Conservation (phyloP, 768 basidiomycete genomes). For the Favolaschia claudopus region DNA sequence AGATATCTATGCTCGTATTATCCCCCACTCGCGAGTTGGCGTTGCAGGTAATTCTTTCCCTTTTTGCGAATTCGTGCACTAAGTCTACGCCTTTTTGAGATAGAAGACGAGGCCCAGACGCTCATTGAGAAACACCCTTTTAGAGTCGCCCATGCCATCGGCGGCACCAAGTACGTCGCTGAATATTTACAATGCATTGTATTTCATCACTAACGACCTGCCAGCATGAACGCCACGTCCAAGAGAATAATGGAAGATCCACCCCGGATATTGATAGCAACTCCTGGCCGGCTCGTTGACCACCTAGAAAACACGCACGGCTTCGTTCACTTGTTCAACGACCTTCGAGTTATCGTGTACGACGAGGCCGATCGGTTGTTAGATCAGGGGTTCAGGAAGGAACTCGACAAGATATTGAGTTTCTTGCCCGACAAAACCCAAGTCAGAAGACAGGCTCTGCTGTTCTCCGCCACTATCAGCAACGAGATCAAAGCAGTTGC, state of each 20-base stretch:
- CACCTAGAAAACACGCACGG: constrained; percentile 59
- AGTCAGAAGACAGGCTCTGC: constrained; percentile 68
- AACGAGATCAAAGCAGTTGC: constrained; percentile 65
- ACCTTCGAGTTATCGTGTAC: constrained; percentile 59
- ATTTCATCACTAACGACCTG: not conserved
- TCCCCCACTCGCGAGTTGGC: constrained; percentile 81
- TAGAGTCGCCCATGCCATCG: constrained; percentile 58
- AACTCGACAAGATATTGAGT: constrained; percentile 68
- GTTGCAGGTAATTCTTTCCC: constrained; percentile 64
- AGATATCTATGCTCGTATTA: constrained; percentile 67
- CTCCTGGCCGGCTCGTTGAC: constrained; percentile 79
- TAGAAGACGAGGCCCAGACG: constrained; percentile 67
- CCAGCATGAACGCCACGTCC: constrained; percentile 23
- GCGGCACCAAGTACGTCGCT: constrained; percentile 60
- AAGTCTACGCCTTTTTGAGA: constrained; percentile 45
- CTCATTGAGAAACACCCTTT: constrained; percentile 50
- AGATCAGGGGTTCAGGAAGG: constrained; percentile 75
- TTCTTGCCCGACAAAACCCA: constrained; percentile 50
- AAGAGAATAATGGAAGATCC: constrained; percentile 35
- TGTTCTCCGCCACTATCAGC: constrained; percentile 81
- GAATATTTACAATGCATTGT: constrained; percentile 20
- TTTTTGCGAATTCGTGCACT: constrained; percentile 34
- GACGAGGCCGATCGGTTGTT: constrained; percentile 81
- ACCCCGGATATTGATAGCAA: constrained; percentile 71
- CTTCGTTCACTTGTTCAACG: constrained; percentile 43